Base-by-base conservation (phyloP, 1,284 basidiomycete genomes). In the Ceratobasidium sp. region DNA sequence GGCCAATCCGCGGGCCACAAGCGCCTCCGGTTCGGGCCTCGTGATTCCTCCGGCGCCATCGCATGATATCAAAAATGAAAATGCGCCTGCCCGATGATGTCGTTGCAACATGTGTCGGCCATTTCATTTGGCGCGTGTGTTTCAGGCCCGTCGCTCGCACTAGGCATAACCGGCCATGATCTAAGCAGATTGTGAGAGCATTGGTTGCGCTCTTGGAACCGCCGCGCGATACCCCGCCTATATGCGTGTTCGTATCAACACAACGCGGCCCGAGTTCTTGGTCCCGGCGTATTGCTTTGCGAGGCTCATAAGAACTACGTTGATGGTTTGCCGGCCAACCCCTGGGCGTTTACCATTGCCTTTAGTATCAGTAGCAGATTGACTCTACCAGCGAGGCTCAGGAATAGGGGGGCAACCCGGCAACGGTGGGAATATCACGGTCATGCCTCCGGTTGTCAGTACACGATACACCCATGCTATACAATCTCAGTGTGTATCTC, bases 21-120 rank as follows among this genome's bases (percentile, higher is more conserved):
- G 66, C 66, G 66, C 66, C 53, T 51, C 64, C 65, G 51, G 65
- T 41, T 43, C n/a, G 39, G 65, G 27, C 24, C 56, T 9, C 56
- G 37, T 39, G 56, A 59, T 59, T 59, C 56, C 37, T 2, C 54
- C n/a, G 56, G 56, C 56, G 56, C 34, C 7, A 19, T 16, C 14
- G 37, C 37, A 41, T 59, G 56, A 59, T 41, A 59, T 59, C 56
- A 59, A 59, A 59, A 59, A 56, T 41, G 56, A 59, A 59, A 59
- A 59, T 59, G 31, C 31, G 56, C 34, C 37, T 8, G 8, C 34
- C 56, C 34, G 37, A 37, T 24, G 56, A 59, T 59, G 56, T 59
- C 56, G 56, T 9, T 59, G 56, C 19, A 39, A 59, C 56, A 41
- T 41, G 56, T 59, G 19, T 59, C 56, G 56, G 37, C 29, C 14